Percentiles rank a stretch among this genome's conserved stretches.
These are phyloP conservation scores for Viridothelium virens DNA, from an alignment of 495 filamentous ascomycete genomes.

Conservation along the genomic window DNA sequence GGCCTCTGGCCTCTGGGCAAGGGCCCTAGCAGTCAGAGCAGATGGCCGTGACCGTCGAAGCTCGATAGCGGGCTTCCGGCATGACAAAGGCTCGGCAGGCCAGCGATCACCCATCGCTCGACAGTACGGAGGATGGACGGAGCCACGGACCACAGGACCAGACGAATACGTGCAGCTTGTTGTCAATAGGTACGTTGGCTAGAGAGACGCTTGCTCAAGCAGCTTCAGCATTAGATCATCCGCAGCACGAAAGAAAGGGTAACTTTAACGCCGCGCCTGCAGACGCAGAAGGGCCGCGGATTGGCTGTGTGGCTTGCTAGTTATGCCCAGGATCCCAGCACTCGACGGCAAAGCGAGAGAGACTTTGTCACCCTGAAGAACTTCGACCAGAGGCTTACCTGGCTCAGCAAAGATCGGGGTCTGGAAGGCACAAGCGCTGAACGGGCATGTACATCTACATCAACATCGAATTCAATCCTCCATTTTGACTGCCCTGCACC, in stretches of 20 bases:
- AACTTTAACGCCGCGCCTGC: constrained; percentile 11
- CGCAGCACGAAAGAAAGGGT: constrained; percentile 9
- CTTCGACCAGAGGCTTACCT: background rate
- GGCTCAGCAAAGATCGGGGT: background rate
- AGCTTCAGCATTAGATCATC: constrained; percentile 8
- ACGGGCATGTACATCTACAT: constrained; percentile 4
- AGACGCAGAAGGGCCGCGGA: background rate
- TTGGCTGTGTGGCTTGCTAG: constrained; percentile 1
- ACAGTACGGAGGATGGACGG: background rate
- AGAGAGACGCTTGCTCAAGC: constrained; percentile 8
- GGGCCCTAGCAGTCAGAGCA: constrained; percentile 4
- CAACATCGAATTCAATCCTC: background rate
- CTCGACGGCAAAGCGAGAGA: background rate
- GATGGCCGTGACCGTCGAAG: background rate
- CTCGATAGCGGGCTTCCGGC: constrained; percentile 2
- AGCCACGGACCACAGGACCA: background rate
- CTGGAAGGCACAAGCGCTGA: background rate
- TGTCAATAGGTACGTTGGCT: constrained; percentile 8
- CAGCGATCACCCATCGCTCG: background rate
- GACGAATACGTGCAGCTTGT: background rate
- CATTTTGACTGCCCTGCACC: background rate
- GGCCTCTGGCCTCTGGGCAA: background rate
- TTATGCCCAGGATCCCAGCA: background rate
- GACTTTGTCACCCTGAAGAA: background rate
- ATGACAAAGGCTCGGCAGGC: constrained; percentile 9